Evolutionary conservation across 1,139 yeast species (phyloP).

Genomic region (Hemisphaericaspora xylofermentans): DNA sequence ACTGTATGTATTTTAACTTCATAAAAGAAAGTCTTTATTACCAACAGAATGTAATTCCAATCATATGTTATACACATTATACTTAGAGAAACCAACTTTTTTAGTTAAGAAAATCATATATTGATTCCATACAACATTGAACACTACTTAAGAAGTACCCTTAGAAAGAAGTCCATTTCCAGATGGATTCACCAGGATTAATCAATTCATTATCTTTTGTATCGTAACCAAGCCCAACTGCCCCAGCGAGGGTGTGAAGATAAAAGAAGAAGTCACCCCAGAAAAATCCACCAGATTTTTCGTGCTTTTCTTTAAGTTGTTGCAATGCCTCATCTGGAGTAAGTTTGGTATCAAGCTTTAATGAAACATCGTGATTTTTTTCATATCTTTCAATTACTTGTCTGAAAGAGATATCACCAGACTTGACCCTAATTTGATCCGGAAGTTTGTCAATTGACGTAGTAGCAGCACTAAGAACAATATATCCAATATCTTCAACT

Average conservation of each 20-base stretch:
- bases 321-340: conserved; percentile 31
- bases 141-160: too few relatives aligned
- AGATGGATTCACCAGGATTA: conserved; percentile 52
- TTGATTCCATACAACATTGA: too few relatives aligned
- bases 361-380: conserved; percentile 33
- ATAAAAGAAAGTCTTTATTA: too few relatives aligned
- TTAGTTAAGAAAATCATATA: too few relatives aligned
- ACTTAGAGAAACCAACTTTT: too few relatives aligned
- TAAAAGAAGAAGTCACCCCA: conserved; percentile 31
- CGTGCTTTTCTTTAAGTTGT: conserved; percentile 28
- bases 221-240: conserved; percentile 38
- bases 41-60: too few relatives aligned
- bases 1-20: too few relatives aligned
- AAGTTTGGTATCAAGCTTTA: conserved; percentile 26
- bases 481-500: conserved; percentile 48
- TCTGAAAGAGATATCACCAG: conserved; percentile 39
- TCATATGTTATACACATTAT: too few relatives aligned
- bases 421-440: conserved; percentile 42
- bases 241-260: conserved; percentile 23
- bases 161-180: conserved; percentile 45
- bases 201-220: conserved; percentile 47
- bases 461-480: conserved; percentile 42
- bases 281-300: conserved; percentile 29
- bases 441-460: conserved; percentile 38
- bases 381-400: conserved; percentile 44